Percentiles rank a stretch among this genome's conserved stretches.
Evolutionary conservation across 202 grass and related monocot genomes (phyloP).

Genomic region (Panicum virgatum): DNA sequence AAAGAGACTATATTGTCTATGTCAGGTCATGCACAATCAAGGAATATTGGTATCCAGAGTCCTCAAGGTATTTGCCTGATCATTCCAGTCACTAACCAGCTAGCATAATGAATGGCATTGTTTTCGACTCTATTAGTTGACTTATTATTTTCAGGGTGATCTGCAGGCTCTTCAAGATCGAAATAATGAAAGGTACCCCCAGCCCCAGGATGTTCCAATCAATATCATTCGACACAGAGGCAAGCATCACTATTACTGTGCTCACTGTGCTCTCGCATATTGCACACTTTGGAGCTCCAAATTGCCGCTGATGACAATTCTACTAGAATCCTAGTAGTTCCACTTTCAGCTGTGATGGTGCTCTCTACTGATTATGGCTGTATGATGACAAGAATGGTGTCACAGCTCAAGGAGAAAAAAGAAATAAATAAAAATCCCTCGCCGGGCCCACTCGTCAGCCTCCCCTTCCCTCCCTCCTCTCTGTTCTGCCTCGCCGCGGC

Average conservation of each 20-base stretch:
- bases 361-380: constrained; percentile 70
- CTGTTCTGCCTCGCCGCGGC: too few relatives aligned
- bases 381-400: constrained; percentile 45
- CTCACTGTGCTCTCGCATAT: constrained; percentile 78
- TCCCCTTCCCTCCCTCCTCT: too few relatives aligned
- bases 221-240: constrained; percentile 88
- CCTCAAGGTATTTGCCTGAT: constrained; percentile 64
- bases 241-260: constrained; percentile 66
- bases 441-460: too few relatives aligned
- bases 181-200: constrained; percentile 60
- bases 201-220: constrained; percentile 65
- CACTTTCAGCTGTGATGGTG: constrained; percentile 85
- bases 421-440: too few relatives aligned
- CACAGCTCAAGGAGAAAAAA: too few relatives aligned
- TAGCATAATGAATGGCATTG: background rate
- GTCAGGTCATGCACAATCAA: constrained; percentile 74
- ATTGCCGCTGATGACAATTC: constrained; percentile 52
- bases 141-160: constrained; percentile 66
- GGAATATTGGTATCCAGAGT: constrained; percentile 91
- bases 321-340: constrained; percentile 76
- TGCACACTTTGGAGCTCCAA: constrained; percentile 78
- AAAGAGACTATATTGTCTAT: too few relatives aligned
- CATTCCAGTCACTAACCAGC: background rate
- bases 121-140: constrained; percentile 8
- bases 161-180: constrained; percentile 79